Evolutionary conservation across 2,329 filamentous ascomycete species (phyloP), one percentile per base, ranked within the genome.

Genomic region (Botrytis cinerea): DNA sequence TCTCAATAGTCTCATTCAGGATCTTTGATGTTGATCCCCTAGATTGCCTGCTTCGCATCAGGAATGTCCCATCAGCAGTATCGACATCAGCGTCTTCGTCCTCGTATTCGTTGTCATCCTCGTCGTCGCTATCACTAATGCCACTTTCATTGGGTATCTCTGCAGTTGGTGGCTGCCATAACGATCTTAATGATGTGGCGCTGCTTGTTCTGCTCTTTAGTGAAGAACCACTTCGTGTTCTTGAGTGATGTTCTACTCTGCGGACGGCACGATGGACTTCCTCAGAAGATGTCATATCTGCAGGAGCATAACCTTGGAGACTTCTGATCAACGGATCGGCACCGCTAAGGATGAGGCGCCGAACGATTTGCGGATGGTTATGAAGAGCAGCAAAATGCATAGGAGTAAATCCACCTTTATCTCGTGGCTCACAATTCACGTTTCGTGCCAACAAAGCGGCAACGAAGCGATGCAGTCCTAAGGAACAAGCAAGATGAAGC

Each of bases 351-450:
- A 95, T 90, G 73, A 97, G 86, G 22, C 92, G 89, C 74, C 91
- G 88, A 22, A 95, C 91, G 77, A 96, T 93, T 80, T 94, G 90
- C 18, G 89, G 84, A 79, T 94, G 91, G 75, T 91, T 89, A 81
- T 92, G 91, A 79, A 97, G 87, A 40, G 92, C 90, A 32, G 94
- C 93, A 80, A 95, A 88, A 81, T 97, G 93, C 84, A 97, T 87
- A 22, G 94, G 90, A 7, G 93, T 94, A 82, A 93, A 95, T 35
- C 93, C 93, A 68, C 92, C 91, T 75, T 90, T 91, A 80, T 97
- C 94, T 72, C 90, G 88, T 54, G 90, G 84, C 78, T 95, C 90
- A 1, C 91, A 89, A 79, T 92, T 91, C 32, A 93, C 93, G n/a
- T 93, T 92, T 76, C 93, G 88, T 16, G 91, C 92, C 32, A 97